A percentile compares a stretch with the other conserved stretches of the same genome.
Evolutionary conservation across 495 filamentous ascomycete species (phyloP).

Genomic region (Penicillium herquei): DNA sequence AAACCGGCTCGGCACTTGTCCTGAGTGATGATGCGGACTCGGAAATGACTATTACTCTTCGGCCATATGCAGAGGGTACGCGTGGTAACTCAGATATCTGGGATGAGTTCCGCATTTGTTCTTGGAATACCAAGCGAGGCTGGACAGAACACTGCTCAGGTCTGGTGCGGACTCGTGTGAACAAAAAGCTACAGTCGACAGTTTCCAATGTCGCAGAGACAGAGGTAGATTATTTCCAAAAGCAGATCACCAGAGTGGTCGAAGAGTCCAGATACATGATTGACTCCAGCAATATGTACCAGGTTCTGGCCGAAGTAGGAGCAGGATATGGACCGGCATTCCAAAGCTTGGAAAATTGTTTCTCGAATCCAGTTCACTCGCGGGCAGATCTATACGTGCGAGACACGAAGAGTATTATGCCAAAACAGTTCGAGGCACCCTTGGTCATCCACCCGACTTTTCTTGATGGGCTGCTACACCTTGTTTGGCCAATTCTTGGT

Average conservation of each 20-base stretch:
- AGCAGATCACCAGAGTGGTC: constrained; percentile 10
- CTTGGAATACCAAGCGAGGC: constrained; percentile 27
- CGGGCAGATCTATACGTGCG: constrained; percentile 24
- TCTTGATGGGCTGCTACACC: constrained; percentile 27
- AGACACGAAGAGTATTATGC: constrained; percentile 27
- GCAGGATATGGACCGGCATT: constrained; percentile 22
- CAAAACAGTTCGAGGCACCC: constrained; percentile 25
- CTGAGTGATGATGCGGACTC: constrained; percentile 39
- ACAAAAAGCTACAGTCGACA: constrained; percentile 13
- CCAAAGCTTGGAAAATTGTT: constrained; percentile 25
- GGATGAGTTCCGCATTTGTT: constrained; percentile 38
- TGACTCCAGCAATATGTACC: constrained; percentile 21
- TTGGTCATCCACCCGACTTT: constrained; percentile 28
- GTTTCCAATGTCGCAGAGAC: constrained; percentile 14
- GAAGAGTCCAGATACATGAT: constrained; percentile 18
- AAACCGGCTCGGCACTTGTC: constrained; percentile 39
- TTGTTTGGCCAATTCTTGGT: constrained; percentile 42
- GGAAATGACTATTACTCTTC: constrained; percentile 41
- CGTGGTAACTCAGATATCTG: constrained; percentile 35
- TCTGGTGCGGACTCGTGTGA: constrained; percentile 16
- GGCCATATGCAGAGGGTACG: constrained; percentile 37
- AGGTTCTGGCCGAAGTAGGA: constrained; percentile 23
- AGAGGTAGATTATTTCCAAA: constrained; percentile 13
- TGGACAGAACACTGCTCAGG: constrained; percentile 41
- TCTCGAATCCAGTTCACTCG: constrained; percentile 14